A percentile compares a stretch with the other conserved stretches of the same genome.
These are phyloP conservation scores for Aschersonia sp. DNA, from an alignment of 2,329 filamentous ascomycete genomes.

Conservation along the genomic window DNA sequence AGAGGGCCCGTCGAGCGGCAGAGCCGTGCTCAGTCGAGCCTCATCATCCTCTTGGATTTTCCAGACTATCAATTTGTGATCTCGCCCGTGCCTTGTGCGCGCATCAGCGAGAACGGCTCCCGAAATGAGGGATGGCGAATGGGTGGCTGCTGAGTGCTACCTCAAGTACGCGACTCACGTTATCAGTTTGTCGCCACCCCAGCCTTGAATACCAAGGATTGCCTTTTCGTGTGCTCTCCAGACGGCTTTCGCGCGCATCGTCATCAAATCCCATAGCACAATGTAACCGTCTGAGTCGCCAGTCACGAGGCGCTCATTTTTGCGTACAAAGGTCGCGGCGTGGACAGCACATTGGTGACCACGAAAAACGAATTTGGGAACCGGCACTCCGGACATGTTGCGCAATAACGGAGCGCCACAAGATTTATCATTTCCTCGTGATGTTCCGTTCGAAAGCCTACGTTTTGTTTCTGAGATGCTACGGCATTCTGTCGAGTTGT, in stretches of 20 bases:
- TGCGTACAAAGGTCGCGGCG: constrained; percentile 54
- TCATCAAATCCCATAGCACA: constrained; percentile 70
- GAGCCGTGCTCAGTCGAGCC: constrained; percentile 43
- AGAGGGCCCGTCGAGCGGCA: constrained; percentile 53
- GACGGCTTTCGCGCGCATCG: constrained; percentile 66
- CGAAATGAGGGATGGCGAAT: not conserved
- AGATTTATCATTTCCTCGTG: too few species aligned
- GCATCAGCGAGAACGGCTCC: not conserved
- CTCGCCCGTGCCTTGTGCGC: constrained; percentile 62
- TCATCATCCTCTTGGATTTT: constrained; percentile 50
- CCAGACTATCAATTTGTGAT: constrained; percentile 80
- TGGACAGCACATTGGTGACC: constrained; percentile 77
- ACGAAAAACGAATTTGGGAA: constrained; percentile 54
- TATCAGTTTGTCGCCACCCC: constrained; percentile 60
- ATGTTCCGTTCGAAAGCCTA: too few species aligned
- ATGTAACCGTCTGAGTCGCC: constrained; percentile 87
- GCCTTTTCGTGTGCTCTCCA: constrained; percentile 76
- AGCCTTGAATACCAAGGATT: constrained; percentile 60
- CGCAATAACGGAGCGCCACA: too few species aligned
- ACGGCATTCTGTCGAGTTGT: too few species aligned
- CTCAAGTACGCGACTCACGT: constrained; percentile 45
- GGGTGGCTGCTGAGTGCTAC: not conserved
- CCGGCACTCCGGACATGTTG: constrained; percentile 15
- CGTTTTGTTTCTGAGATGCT: too few species aligned
- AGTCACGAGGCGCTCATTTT: constrained; percentile 65